Percentiles rank a stretch among this genome's conserved stretches.
These are phyloP conservation scores for Clavispora vitiphila DNA, from an alignment of 805 yeast genomes.

Conservation along the genomic window DNA sequence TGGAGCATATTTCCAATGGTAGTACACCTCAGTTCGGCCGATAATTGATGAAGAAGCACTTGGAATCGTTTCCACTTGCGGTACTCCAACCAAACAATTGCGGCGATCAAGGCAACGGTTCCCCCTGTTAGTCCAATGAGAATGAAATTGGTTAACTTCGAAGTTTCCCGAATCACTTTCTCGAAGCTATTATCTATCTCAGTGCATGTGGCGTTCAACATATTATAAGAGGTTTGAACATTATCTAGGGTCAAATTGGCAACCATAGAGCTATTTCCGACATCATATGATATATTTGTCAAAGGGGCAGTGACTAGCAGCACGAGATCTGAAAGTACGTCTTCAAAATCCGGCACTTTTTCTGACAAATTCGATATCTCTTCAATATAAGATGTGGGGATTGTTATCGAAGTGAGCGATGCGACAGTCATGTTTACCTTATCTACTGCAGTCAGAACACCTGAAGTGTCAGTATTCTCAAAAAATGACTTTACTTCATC, in stretches of 20 bases:
- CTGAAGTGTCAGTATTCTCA: constrained; percentile 24
- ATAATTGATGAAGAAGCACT: background rate
- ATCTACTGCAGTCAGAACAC: constrained; percentile 44
- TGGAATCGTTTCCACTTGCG: background rate
- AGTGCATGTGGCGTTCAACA: background rate
- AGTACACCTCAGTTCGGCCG: background rate
- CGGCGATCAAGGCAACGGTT: background rate
- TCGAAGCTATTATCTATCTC: background rate
- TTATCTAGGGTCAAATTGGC: constrained; percentile 13
- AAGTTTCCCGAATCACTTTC: background rate
- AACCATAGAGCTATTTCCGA: constrained; percentile 18
- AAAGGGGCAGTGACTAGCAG: constrained; percentile 57
- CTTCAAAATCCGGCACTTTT: constrained; percentile 60
- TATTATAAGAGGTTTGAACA: background rate
- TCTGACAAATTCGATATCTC: constrained; percentile 48
- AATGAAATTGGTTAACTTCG: background rate
- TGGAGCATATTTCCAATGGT: background rate
- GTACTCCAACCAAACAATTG: background rate
- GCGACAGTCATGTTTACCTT: constrained; percentile 34
- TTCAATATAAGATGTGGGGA: constrained; percentile 60
- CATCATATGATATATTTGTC: constrained; percentile 35
- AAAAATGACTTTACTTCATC: constrained; percentile 52
- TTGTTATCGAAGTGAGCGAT: constrained; percentile 39
- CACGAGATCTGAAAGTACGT: constrained; percentile 57
- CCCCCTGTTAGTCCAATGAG: background rate